Percentiles rank a stretch among this genome's conserved stretches.
phyloP scores from a whole-genome alignment of 345 rosid genomes.

The Melastoma malabathricum region DNA sequence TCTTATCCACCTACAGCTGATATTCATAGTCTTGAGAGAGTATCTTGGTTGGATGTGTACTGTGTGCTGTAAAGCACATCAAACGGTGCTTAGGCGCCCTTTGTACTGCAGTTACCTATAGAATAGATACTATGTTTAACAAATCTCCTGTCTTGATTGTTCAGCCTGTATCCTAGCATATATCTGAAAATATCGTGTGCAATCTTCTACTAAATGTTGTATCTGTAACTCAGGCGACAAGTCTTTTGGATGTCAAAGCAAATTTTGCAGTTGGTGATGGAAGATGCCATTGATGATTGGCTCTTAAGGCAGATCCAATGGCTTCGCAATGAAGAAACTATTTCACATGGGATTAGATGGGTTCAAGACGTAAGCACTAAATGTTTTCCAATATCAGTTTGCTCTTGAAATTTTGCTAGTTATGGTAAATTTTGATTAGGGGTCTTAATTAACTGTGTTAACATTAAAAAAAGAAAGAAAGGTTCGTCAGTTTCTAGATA shows the following conservation, averaged over 20 bases:
- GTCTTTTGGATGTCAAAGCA: constrained; percentile 98
- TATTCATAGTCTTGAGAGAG: too few species aligned
- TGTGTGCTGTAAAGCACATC: too few species aligned
- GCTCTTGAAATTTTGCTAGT: neutral
- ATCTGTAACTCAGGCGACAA: constrained; percentile 59
- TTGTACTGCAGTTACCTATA: too few species aligned
- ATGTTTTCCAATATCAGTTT: neutral
- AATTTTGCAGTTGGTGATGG: constrained; percentile 88
- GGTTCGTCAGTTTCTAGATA: too few species aligned
- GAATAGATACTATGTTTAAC: too few species aligned
- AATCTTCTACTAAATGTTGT: constrained; percentile 1
- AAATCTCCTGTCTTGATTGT: too few species aligned
- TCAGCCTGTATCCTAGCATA: too few species aligned
- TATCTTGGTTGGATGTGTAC: too few species aligned
- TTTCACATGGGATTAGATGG: constrained; percentile 76
- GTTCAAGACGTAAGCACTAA: constrained; percentile 73
- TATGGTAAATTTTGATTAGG: neutral
- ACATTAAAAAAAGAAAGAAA: too few species aligned
- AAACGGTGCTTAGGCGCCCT: too few species aligned
- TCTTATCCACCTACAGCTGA: too few species aligned
- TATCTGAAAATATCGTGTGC: too few species aligned
- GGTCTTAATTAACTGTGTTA: neutral
- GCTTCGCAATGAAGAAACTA: constrained; percentile 71
- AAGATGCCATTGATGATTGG: constrained; percentile 97
- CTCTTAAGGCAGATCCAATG: constrained; percentile 75